Evolutionary conservation across 805 yeast genomes (phyloP).

Genomic region (Ogataea glucozyma): DNA sequence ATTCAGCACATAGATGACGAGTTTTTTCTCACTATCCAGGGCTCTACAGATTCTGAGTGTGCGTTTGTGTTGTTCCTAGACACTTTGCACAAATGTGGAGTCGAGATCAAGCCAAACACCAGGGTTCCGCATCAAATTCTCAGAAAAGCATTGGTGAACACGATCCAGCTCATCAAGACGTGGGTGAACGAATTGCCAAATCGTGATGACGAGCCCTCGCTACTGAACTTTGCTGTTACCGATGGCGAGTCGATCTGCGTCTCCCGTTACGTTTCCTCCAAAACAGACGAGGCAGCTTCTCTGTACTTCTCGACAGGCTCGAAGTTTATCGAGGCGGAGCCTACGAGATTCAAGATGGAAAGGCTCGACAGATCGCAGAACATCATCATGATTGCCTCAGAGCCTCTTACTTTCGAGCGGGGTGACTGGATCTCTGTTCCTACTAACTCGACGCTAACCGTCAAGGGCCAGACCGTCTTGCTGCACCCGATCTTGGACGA

Average conservation of each 20-base stretch:
- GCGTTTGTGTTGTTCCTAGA: conserved; percentile 88
- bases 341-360: conserved; percentile 94
- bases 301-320: conserved; percentile 94
- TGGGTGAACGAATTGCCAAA: conserved; percentile 70
- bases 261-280: conserved; percentile 84
- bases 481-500: conserved; percentile 92
- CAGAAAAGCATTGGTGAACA: conserved; percentile 66
- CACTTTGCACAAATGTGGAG: conserved; percentile 71
- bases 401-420: conserved; percentile 93
- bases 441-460: conserved; percentile 81
- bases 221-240: conserved; percentile 91
- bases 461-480: conserved; percentile 81
- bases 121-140: conserved; percentile 50
- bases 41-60: conserved; percentile 95
- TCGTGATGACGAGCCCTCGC: conserved; percentile 66
- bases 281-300: conserved; percentile 94
- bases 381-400: conserved; percentile 92
- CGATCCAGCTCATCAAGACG: conserved; percentile 71
- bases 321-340: conserved; percentile 82
- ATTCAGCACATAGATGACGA: conserved; percentile 75
- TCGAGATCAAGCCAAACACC: conserved; percentile 50
- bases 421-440: conserved; percentile 98
- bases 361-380: conserved; percentile 89
- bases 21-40: conserved; percentile 80
- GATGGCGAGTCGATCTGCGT: conserved; percentile 88